Evolutionary conservation across 106 monocot genomes (phyloP).

Genomic region (Alisma plantagoaquatica): DNA sequence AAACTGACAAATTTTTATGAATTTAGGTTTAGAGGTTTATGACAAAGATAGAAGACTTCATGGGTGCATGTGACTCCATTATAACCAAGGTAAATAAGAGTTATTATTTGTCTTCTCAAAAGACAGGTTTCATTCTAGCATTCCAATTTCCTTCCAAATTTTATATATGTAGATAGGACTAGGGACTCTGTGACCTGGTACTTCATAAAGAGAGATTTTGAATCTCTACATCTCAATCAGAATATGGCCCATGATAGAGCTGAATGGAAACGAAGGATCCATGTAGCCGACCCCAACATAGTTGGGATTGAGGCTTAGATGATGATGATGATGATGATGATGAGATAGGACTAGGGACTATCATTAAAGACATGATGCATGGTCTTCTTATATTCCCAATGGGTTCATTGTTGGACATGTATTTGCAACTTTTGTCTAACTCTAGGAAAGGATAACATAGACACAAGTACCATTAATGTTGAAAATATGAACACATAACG

Average conservation of each 20-base stretch:
- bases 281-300: too few relatives aligned
- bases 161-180: constrained; percentile 18
- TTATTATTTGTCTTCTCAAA: too few relatives aligned
- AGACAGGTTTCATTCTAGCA: too few relatives aligned
- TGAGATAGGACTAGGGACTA: constrained; percentile 94
- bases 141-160: not conserved
- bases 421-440: too few relatives aligned
- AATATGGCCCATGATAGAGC: too few relatives aligned
- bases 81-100: constrained; percentile 67
- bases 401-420: constrained; percentile 93
- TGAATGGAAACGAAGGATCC: too few relatives aligned
- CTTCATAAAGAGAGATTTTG: too few relatives aligned
- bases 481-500: not conserved
- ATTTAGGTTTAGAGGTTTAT: constrained; percentile 81
- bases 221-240: too few relatives aligned
- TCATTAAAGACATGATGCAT: constrained; percentile 84
- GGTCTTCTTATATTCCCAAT: constrained; percentile 90
- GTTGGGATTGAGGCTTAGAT: too few relatives aligned
- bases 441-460: too few relatives aligned
- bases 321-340: too few relatives aligned
- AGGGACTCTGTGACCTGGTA: too few relatives aligned
- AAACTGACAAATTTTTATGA: not conserved
- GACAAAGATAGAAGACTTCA: constrained; percentile 90
- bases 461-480: not conserved
- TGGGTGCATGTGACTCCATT: constrained; percentile 94